Evolutionary conservation across 306 rosid genomes (phyloP).

Genomic region (Adenanthera pavonina): DNA sequence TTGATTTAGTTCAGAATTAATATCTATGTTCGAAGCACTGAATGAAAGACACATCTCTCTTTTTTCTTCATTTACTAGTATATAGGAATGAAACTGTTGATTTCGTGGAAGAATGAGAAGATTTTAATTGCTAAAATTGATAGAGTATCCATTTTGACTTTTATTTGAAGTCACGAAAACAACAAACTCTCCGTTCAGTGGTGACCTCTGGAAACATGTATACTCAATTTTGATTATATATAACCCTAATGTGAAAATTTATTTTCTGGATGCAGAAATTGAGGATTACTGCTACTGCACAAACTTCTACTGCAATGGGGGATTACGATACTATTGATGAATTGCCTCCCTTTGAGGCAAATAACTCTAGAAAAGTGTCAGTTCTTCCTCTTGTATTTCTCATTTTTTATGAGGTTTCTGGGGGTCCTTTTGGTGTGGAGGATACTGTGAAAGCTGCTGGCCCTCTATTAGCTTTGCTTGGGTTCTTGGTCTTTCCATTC

Average conservation of each 20-base stretch:
- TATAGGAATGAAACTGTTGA: background rate
- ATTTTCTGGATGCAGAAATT: slow-evolving; percentile 50
- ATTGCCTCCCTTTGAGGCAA: slow-evolving; percentile 43
- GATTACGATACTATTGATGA: slow-evolving; percentile 45
- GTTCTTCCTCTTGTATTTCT: slow-evolving; percentile 75
- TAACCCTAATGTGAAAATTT: background rate
- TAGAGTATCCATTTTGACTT: background rate
- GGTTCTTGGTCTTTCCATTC: slow-evolving; percentile 72
- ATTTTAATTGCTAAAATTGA: background rate
- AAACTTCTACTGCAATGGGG: slow-evolving; percentile 58
- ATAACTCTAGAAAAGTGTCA: slow-evolving; percentile 56
- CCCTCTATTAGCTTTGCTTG: slow-evolving; percentile 70
- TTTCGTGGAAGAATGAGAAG: background rate
- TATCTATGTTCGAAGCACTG: background rate
- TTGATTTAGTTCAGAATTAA: background rate
- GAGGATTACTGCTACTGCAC: slow-evolving; percentile 43
- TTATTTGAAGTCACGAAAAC: background rate
- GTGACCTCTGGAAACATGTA: background rate
- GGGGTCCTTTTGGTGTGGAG: slow-evolving; percentile 86
- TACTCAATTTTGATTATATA: background rate
- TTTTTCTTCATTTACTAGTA: background rate
- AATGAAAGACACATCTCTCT: background rate
- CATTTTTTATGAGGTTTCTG: slow-evolving; percentile 82
- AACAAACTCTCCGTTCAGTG: background rate
- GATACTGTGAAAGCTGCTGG: slow-evolving; percentile 83